Base-by-base conservation (phyloP, 2,329 filamentous ascomycete genomes). In the Talaromyces islandicus region DNA sequence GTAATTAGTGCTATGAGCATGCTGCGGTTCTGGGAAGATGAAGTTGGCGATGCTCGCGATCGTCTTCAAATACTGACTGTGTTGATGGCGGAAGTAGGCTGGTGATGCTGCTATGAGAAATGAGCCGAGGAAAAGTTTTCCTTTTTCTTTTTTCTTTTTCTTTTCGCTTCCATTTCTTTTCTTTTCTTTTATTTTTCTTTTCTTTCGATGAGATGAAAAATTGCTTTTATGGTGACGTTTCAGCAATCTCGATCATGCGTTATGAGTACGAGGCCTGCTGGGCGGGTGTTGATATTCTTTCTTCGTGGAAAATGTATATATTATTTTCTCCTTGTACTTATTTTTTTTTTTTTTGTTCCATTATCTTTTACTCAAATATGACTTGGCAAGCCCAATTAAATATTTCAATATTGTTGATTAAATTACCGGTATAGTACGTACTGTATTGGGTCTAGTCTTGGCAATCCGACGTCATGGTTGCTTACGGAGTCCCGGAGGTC, bases 21-120 rank as follows among this genome's bases (percentile, higher is more conserved):
- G 68, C 54, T 69, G 27, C 58, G 62, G 14, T 70, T 69, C 54
- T 70, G 68, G 68, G 63, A 67, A 53, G 62, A 64, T 17, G 68
- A 70, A 56, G 67, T 67, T 27, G 60, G 61, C 14, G 68, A 70
- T 60, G 65, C 66, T 3, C 64, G 66, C 24, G 67, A 70, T 53
- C 62, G 68, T 24, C 60, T 69, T 48, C 63, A 62, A 27, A 59
- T 70, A 12, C 58, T 70, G 52, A 59, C 60, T 6, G 50, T 60
- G 25, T 56, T 66, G 57, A 64, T 63, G 63, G 25, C 59, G 17
- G 64, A 64, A 54, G 35, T 12, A 46, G 41, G 29, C 27, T 48
- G 46, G 43, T 41, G 19, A 55, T 41, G 41, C 24, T 10, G 29
- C 38, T 38, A 54, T 27, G 41, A 55, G 38, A 51, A 59, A 59